phyloP scores from a whole-genome alignment of 1,139 yeast genomes.

The Candida glucosophila region DNA sequence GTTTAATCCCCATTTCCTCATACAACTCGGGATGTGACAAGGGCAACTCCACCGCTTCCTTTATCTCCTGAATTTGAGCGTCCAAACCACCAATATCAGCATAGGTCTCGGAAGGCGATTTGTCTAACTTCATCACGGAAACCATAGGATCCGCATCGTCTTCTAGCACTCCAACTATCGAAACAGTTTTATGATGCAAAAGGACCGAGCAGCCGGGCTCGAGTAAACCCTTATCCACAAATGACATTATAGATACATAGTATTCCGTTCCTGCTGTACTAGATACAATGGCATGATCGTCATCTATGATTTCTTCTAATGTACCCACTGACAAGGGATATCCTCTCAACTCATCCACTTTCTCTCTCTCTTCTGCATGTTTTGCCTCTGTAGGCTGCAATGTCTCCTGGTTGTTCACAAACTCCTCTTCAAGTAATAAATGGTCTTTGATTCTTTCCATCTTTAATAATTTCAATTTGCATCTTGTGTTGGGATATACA shows the following conservation, averaged over 20 bases:
- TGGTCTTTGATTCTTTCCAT: conserved; percentile 97
- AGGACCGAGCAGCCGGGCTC: conserved; percentile 99
- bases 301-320: conserved; percentile 93
- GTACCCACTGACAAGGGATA: conserved; percentile 97
- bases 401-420: conserved; percentile 89
- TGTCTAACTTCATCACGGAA: conserved; percentile 93
- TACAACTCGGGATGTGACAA: conserved; percentile 95
- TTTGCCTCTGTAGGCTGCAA: conserved; percentile 95
- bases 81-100: conserved; percentile 98
- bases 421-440: conserved; percentile 88
- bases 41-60: conserved; percentile 96
- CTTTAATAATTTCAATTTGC: conserved; percentile 81
- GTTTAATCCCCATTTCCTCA: conserved; percentile 98
- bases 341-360: conserved; percentile 92
- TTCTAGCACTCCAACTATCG: conserved; percentile 87
- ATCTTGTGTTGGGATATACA: conserved; percentile 88
- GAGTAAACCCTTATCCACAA: conserved; percentile 90
- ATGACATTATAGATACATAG: conserved; percentile 91
- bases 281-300: conserved; percentile 97
- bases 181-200: conserved; percentile 89
- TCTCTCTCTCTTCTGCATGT: conserved; percentile 92
- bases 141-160: conserved; percentile 99
- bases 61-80: conserved; percentile 92
- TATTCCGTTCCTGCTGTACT: conserved; percentile 95
- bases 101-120: conserved; percentile 94